A percentile compares a stretch with the other conserved stretches of the same genome.
Evolutionary conservation across 305 asterid genomes (phyloP).

Genomic region (Lippia alba): DNA sequence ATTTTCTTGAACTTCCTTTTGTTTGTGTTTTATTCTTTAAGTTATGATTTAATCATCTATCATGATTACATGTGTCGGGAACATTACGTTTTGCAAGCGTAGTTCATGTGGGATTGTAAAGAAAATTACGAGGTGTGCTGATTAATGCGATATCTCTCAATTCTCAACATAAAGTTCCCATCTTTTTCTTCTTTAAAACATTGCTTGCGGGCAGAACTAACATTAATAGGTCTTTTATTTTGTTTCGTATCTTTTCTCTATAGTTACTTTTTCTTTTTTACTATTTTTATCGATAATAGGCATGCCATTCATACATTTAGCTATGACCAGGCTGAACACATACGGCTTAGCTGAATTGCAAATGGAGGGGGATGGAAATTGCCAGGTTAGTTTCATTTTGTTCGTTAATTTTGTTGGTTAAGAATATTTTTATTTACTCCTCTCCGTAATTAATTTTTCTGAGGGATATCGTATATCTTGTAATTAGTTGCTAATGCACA

Average conservation of each 20-base stretch:
- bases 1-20: no score
- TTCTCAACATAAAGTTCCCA: not conserved
- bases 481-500: conserved; percentile 45
- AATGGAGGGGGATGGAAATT: conserved; percentile 96
- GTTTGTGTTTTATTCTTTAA: no score
- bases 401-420: not conserved
- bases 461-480: conserved; percentile 15
- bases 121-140: not conserved
- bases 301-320: conserved; percentile 38
- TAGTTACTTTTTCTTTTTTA: conserved; percentile 1
- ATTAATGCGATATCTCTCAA: not conserved
- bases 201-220: conserved; percentile 1
- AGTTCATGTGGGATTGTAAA: no score
- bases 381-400: conserved; percentile 70
- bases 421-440: not conserved
- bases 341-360: conserved; percentile 85
- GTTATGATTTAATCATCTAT: no score
- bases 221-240: conserved; percentile 18
- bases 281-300: conserved; percentile 23
- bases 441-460: conserved; percentile 5
- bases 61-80: no score
- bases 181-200: not conserved
- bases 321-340: conserved; percentile 66
- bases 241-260: conserved; percentile 4
- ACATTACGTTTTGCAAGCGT: no score